Base-by-base conservation (phyloP, 805 yeast species). In the Spathaspora passalidarum region DNA sequence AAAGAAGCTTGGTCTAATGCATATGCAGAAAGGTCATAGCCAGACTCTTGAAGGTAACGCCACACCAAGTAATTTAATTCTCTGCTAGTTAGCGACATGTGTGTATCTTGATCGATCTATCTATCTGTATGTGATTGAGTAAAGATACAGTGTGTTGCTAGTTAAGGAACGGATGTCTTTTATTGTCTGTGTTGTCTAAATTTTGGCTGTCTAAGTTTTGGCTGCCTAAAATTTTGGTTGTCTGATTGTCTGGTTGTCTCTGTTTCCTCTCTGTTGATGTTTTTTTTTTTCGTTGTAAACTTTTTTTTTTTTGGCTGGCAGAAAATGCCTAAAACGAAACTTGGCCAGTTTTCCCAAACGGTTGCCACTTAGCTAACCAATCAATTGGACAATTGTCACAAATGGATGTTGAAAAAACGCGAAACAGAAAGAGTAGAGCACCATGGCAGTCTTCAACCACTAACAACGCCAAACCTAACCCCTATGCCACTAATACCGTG, bases 41-140 rank as follows among this genome's bases (percentile, higher is more conserved):
- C 95, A 5, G 84, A 72, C 62, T 94, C 98, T 59, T 89, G 96
- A 32, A 90, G 74, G 59, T 92, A 94, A 50, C 97, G 70, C 96
- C 97, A 94, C 44, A 92, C 80, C 55, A 94, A 76, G 61, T 92
- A 92, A 70, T 92, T 94, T 45, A 92, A 78, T 65, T 90, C 96
- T 47, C 78, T 81, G 46, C 94, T 84, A 4, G 94, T 79, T 41
- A 92, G 68, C 20, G 96, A 85, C 96, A 89, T 88, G 16, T 13
- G 34, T 29, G 29, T 29, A 13, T 29, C 4, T n/a, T 10, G 13
- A 29, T 18, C 21, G 16, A 11, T 29, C 5, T 7, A 11, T 29
- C 13, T 8, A 7, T 34, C 19, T 23, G 7, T 23, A 23, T n/a
- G n/a, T n/a, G n/a, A n/a, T n/a, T n/a, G n/a, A n/a, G n/a, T n/a